Base-by-base conservation (phyloP, 2,329 filamentous ascomycete species). In the Colletotrichum salicis region DNA sequence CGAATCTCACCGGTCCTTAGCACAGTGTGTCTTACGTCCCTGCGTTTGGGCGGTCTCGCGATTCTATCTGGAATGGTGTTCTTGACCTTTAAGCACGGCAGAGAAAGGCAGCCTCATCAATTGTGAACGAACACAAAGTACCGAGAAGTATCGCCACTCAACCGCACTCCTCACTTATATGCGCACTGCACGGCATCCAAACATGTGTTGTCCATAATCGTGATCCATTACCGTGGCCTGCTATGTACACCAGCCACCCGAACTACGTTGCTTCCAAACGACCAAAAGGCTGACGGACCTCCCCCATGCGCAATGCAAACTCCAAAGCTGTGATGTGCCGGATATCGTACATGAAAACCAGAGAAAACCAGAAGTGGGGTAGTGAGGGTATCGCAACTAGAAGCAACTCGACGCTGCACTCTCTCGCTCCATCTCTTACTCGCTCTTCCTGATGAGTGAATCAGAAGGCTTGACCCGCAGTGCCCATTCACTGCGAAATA, bases 391-490 rank as follows among this genome's bases (percentile, higher is more conserved):
- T 75, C 74, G 72, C 72, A 70, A 70, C 67, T 65, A 62, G 56
- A 74, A 69, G 64, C 66, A 69, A 72, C 70, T 71, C 56, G 64
- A 51, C 58, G 19, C 60, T 65, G 60, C 31, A 54, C 27, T 35
- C 61, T 55, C 54, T 64, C 51, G 15, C 58, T 51, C 56, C 61
- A 55, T 56, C 19, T 24, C 33, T 69, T 79, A 80, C 71, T 81
- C 79, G 56, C 82, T 83, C 79, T 91, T 92, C 64, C 84, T 77
- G 76, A 93, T 92, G 72, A 93, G 82, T 68, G 88, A 87, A 52
- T 93, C 91, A 2, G 87, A 85, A 29, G 89, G 85, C 70, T 85
- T 85, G 52, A 91, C 90, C 67, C 90, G 84, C 77, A 92, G 91
- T 48, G 91, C 91, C 90, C 91, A 93, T 83, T 91, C 89, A 29